Base-by-base conservation (phyloP, 2,329 filamentous ascomycete genomes). In the Ophiostoma fasciatum region DNA sequence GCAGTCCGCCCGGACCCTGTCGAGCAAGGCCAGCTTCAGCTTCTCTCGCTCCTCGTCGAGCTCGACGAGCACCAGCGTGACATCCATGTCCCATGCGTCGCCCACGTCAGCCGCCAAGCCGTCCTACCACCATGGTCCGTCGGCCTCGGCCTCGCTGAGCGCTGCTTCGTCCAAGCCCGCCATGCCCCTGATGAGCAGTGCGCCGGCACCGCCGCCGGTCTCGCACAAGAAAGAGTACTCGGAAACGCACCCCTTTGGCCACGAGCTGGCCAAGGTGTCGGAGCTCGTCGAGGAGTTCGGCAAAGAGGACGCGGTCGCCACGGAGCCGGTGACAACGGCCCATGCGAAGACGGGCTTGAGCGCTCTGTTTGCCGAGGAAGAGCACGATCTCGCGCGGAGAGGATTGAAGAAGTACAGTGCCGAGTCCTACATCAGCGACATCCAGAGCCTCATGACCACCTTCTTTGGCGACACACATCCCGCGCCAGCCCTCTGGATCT, bases 201-300 rank as follows among this genome's bases (percentile, higher is more conserved):
- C 38, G 22, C 20, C 52, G 18, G 36, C 37, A 20, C 20, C 52
- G 33, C 51, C 51, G 37, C 46, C 52, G 34, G 44, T 56, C 51
- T 57, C 58, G 37, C 62, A 62, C 41, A 46, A 42, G 35, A 59
- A 51, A 49, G 54, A 51, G 35, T 51, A 54, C 39, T 51, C 51
- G 9, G 56, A 63, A 20, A 48, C 58, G 31, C 74, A 90, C 54
- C 88, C 88, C 0, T 96, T 96, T 49, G 83, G 83, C 36, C 77
- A 79, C 34, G 90, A 98, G 58, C 64, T 96, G 36, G 84, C 83
- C 38, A 81, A 96, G 58, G 82, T 96, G 18, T 84, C 85, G 36
- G 90, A 96, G 58, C 71, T 94, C 13, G 88, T 80, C 0, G 90
- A 96, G 59, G 87, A 94, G 57, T 88, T 84, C 47, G 74, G 75